Conservation (phyloP, 2,329 filamentous ascomycete genomes). For the Cryphonectria radicalis region DNA sequence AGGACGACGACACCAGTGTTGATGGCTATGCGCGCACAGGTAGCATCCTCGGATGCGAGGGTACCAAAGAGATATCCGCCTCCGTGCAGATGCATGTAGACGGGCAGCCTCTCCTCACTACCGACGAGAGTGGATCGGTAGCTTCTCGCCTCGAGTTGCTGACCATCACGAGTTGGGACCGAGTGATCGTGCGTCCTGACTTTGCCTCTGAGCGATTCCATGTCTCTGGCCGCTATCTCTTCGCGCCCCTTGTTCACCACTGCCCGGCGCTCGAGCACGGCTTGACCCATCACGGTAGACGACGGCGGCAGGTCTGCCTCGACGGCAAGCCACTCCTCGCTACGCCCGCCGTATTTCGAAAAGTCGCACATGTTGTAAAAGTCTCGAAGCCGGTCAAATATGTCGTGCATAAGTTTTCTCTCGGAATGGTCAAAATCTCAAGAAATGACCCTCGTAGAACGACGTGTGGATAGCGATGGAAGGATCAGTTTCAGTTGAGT, state of each 20-base stretch:
- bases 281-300: not conserved
- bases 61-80: constrained; percentile 63
- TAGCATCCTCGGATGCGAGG: constrained; percentile 55
- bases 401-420: not conserved
- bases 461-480: not conserved
- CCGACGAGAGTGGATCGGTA: constrained; percentile 47
- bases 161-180: constrained; percentile 50
- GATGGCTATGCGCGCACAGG: constrained; percentile 52
- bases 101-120: constrained; percentile 45
- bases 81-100: constrained; percentile 58
- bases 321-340: constrained; percentile 13
- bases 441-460: not conserved
- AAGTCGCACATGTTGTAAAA: constrained; percentile 12
- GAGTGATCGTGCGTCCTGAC: constrained; percentile 42
- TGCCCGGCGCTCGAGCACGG: constrained; percentile 9
- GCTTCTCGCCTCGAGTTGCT: constrained; percentile 48
- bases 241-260: constrained; percentile 17
- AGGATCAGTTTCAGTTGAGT: not conserved
- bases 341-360: constrained; percentile 7
- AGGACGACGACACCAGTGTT: constrained; percentile 50
- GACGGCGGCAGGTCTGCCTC: constrained; percentile 14
- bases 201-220: constrained; percentile 30
- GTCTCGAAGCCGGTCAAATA: not conserved
- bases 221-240: constrained; percentile 3
- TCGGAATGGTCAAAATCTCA: not conserved